Evolutionary conservation across 2,329 filamentous ascomycete genomes (phyloP).

Genomic region (Neodidymelliopsis sp.): DNA sequence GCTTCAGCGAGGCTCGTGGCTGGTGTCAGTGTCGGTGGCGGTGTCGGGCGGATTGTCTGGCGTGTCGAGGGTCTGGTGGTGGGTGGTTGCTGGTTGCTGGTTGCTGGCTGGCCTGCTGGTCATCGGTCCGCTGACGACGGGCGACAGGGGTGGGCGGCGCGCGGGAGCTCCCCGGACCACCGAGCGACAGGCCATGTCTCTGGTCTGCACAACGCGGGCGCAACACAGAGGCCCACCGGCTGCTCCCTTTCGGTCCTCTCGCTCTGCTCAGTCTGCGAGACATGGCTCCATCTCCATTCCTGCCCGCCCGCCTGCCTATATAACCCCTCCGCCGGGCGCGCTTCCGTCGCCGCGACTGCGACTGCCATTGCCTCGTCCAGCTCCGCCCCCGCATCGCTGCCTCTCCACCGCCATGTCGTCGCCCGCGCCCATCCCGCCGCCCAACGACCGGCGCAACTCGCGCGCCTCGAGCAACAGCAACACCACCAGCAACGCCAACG

Average conservation of each 20-base stretch:
- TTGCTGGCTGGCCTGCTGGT: neutral
- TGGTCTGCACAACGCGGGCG: conserved; percentile 11
- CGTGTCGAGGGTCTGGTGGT: too few relatives aligned
- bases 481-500: conserved; percentile 27
- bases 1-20: too few relatives aligned
- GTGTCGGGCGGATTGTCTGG: too few relatives aligned
- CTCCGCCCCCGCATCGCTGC: conserved; percentile 14
- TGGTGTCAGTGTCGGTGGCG: too few relatives aligned
- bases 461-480: conserved; percentile 43
- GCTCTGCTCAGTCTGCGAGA: neutral
- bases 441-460: conserved; percentile 47
- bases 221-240: conserved; percentile 15
- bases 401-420: conserved; percentile 40
- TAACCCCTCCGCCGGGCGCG: conserved; percentile 4
- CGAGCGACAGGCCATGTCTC: conserved; percentile 6
- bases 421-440: conserved; percentile 45
- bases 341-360: conserved; percentile 6
- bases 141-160: neutral
- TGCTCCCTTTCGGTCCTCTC: conserved; percentile 14
- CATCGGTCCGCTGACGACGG: neutral
- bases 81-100: too few relatives aligned
- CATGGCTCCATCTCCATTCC: conserved; percentile 22
- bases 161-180: neutral
- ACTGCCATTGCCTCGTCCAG: conserved; percentile 10
- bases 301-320: conserved; percentile 7